Evolutionary conservation across 768 basidiomycete species (phyloP), one percentile per base, ranked within the genome.

Genomic region (Tubosaeta sp.): DNA sequence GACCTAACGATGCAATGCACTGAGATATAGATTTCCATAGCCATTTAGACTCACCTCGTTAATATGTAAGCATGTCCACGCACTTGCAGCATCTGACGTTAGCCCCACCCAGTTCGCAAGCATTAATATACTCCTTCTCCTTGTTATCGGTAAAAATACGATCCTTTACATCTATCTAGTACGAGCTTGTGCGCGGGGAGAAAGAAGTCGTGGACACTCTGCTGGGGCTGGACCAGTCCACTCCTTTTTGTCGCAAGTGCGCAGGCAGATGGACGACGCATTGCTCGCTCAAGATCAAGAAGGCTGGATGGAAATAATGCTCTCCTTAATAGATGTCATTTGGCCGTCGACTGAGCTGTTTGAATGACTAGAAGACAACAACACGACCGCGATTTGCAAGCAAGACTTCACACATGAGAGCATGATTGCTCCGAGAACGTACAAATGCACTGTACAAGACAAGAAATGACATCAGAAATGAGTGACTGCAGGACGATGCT

Each of bases 111-210:
- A 19, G 18, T 13, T 21, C 14, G 25, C 54, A 68, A 66, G 6
- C 66, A 64, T 10, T 64, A 68, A 56, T 12, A 71, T 81, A 44
- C 55, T 84, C 1, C 69, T 70, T 11, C 65, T 66, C 29, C 60
- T 83, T 47, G 52, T 77, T 13, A 59, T 64, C 25, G 71, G 63
- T 9, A 60, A 62, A n/a, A 73, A 79, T 0, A 53, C 70, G 3
- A 67, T 75, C 2, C 69, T 84, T 2, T 73, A 69, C 22, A 80
- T 84, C 42, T 22, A 80, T 84, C 42, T 81, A 83, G 54, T 64
- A 67, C 21, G 82, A 84, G 57, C 66, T 83, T 10, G 77, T 82
- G 5, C 73, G 75, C 48, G 67, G 76, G 55, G 67, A 67, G n/a
- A 73, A 73, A 36, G 69, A 75, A 34, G 71, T 83, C n/a, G 65